These are phyloP conservation scores for Neonectria sp. DNA, from an alignment of 2,329 filamentous ascomycete genomes.

Conservation along the genomic window DNA sequence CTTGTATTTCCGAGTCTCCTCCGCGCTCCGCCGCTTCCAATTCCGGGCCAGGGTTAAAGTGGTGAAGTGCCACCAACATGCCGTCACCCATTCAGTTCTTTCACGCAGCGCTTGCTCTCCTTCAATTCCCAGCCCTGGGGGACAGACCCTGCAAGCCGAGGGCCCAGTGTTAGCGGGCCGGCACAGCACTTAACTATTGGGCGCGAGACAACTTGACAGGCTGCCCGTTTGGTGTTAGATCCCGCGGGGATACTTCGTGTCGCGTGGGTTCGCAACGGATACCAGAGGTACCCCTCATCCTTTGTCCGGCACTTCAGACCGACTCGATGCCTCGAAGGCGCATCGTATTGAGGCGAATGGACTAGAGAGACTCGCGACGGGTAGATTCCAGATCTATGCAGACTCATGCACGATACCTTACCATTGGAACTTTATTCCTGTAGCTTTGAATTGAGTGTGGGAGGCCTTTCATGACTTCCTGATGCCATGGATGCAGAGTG, in stretches of 20 bases:
- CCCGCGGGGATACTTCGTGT: constrained; percentile 9
- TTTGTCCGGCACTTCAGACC: constrained; percentile 1
- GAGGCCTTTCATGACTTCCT: constrained; percentile 3
- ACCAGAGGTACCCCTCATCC: constrained; percentile 14
- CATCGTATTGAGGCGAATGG: neutral
- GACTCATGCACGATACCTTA: neutral
- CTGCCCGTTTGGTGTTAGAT: constrained; percentile 37
- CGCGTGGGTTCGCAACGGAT: constrained; percentile 12
- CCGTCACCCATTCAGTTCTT: constrained; percentile 2
- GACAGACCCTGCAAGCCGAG: constrained; percentile 32
- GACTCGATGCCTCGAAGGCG: neutral
- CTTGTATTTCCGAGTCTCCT: constrained; percentile 25
- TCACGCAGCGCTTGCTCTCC: constrained; percentile 2
- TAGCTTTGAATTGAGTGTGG: neutral
- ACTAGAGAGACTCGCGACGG: constrained; percentile 3
- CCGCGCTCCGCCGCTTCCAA: constrained; percentile 12
- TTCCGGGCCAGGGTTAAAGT: constrained; percentile 17
- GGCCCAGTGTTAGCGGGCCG: constrained; percentile 19
- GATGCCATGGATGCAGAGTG: constrained; percentile 1
- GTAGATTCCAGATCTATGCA: neutral
- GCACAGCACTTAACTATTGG: constrained; percentile 35
- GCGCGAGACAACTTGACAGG: constrained; percentile 11
- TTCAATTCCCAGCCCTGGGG: constrained; percentile 8
- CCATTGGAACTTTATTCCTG: neutral
- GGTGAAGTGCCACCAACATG: constrained; percentile 5